phyloP scores from a whole-genome alignment of 2,329 filamentous ascomycete species.

The Hypoxylon sp. region DNA sequence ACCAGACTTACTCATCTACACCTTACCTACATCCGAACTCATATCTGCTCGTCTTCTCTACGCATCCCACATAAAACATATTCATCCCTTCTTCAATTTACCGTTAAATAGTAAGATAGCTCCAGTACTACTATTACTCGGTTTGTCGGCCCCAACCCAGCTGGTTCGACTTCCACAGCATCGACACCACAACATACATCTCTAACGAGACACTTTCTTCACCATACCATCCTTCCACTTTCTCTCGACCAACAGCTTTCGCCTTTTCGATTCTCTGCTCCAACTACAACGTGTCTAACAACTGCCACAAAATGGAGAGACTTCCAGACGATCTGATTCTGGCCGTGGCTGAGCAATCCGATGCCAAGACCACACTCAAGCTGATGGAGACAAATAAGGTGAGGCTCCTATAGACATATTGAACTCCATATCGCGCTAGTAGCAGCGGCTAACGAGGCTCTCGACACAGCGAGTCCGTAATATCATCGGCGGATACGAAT shows the following conservation, averaged over 20 bases:
- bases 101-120: neutral
- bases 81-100: neutral
- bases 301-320: constrained; percentile 9
- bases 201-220: neutral
- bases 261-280: neutral
- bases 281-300: neutral
- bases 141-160: neutral
- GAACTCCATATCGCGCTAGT: no score
- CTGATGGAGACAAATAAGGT: constrained; percentile 49
- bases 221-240: neutral
- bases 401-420: neutral
- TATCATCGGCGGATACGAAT: constrained; percentile 39
- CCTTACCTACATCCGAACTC: neutral
- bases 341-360: constrained; percentile 45
- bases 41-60: neutral
- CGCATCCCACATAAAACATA: neutral
- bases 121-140: neutral
- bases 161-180: neutral
- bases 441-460: constrained; percentile 13
- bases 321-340: constrained; percentile 47
- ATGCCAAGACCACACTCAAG: constrained; percentile 37
- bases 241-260: neutral
- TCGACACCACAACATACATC: neutral
- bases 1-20: constrained; percentile 3
- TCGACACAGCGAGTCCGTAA: constrained; percentile 21